A percentile compares a stretch with the other conserved stretches of the same genome.
Evolutionary conservation across 1,139 yeast genomes (phyloP).

Genomic region (Taphrina sp.): DNA sequence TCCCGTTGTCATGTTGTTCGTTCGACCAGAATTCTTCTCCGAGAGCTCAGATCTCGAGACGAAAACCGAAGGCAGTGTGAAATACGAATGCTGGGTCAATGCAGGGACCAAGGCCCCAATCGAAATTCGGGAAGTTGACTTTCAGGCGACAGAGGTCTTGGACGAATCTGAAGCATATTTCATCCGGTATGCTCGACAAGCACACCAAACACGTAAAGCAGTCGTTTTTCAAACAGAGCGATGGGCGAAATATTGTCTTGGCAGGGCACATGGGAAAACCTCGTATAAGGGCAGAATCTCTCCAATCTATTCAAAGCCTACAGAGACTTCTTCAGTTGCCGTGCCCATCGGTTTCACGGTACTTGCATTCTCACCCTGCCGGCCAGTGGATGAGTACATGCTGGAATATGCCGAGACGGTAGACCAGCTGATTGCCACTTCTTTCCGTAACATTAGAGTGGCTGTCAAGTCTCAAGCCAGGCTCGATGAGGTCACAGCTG

Average conservation of each 20-base stretch:
- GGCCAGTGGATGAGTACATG: neutral
- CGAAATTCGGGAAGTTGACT: neutral
- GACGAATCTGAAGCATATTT: neutral
- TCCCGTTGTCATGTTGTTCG: slow-evolving; percentile 3
- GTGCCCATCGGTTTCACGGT: slow-evolving; percentile 6
- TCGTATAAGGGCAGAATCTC: no score
- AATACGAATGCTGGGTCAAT: slow-evolving; percentile 7
- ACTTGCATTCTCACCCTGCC: slow-evolving; percentile 12
- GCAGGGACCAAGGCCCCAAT: neutral
- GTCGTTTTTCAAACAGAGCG: slow-evolving; percentile 1
- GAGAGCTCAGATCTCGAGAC: neutral
- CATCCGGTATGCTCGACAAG: slow-evolving; percentile 1
- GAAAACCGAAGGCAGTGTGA: neutral
- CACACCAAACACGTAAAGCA: neutral
- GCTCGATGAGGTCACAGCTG: neutral
- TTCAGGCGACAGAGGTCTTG: neutral
- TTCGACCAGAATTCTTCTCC: neutral
- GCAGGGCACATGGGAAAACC: no score
- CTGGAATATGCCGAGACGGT: neutral
- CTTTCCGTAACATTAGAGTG: slow-evolving; percentile 3
- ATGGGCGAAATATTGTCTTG: no score
- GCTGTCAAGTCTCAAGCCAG: neutral
- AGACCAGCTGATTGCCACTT: neutral
- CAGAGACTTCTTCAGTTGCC: neutral
- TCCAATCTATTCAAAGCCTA: slow-evolving; percentile 7